phyloP scores from a whole-genome alignment of 176 grass and related monocot species.

The Hordeum marinum region DNA sequence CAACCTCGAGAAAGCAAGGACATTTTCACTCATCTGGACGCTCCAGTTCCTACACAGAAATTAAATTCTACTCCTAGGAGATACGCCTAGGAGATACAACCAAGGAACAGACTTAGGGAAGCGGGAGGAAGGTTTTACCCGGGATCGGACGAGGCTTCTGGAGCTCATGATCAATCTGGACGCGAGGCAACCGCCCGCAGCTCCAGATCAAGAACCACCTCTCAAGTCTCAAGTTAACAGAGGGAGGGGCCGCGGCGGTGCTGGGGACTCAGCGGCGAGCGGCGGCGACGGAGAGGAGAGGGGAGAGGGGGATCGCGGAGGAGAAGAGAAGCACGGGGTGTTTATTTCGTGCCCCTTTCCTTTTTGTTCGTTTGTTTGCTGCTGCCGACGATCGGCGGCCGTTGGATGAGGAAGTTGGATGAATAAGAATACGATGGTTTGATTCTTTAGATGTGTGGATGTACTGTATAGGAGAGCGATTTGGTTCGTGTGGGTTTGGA shows the following conservation, averaged over 20 bases:
- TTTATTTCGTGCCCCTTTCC: not conserved
- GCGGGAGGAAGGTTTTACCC: not conserved
- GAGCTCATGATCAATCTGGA: conserved; percentile 29
- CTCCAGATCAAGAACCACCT: not conserved
- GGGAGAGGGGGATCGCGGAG: not conserved
- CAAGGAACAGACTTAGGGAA: not conserved
- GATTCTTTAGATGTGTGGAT: not conserved
- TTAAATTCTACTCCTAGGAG: too few species aligned
- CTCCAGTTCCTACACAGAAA: not conserved
- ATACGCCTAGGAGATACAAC: not conserved
- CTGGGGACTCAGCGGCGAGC: not conserved
- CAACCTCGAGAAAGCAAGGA: not conserved
- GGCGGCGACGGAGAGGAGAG: not conserved
- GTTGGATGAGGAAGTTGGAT: not conserved
- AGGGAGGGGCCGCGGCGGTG: not conserved
- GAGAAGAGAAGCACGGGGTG: not conserved
- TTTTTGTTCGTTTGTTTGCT: not conserved
- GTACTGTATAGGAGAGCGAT: not conserved
- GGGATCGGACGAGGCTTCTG: conserved; percentile 26
- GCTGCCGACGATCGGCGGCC: not conserved
- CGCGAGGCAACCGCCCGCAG: not conserved
- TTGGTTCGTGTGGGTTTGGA: not conserved
- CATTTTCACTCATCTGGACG: not conserved
- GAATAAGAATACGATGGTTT: not conserved
- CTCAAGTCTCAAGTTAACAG: not conserved